These are phyloP conservation scores for Liquidambar formosana DNA, from an alignment of 164 flowering plant species.

Conservation along the genomic window DNA sequence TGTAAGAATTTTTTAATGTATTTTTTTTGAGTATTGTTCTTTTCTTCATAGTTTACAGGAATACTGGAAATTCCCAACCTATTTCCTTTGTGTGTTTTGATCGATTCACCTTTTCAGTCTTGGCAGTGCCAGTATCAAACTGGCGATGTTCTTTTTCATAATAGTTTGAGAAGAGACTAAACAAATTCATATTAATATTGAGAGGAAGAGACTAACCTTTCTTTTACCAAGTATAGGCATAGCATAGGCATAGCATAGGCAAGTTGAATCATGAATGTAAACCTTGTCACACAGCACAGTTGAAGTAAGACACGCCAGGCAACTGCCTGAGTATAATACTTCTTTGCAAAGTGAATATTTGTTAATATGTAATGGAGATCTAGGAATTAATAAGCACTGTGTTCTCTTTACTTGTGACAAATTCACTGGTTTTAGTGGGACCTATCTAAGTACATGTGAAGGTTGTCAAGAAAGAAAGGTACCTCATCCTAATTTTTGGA, in stretches of 20 bases:
- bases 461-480: background rate
- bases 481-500: no score
- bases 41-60: background rate
- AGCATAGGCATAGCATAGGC: no score
- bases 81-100: no score
- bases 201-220: background rate
- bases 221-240: background rate
- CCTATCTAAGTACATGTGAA: background rate
- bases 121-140: slow-evolving; percentile 1
- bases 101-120: background rate
- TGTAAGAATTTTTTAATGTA: slow-evolving; percentile 48
- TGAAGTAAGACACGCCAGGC: background rate
- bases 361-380: background rate
- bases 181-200: no score
- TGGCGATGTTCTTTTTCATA: background rate
- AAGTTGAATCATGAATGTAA: background rate
- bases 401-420: background rate
- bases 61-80: no score
- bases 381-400: background rate
- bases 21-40: background rate
- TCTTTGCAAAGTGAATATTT: background rate
- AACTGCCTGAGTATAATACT: background rate
- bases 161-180: no score
- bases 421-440: background rate
- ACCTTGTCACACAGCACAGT: background rate